Evolutionary conservation across 257 asterid species (phyloP).

Genomic region (Coffea canephora): DNA sequence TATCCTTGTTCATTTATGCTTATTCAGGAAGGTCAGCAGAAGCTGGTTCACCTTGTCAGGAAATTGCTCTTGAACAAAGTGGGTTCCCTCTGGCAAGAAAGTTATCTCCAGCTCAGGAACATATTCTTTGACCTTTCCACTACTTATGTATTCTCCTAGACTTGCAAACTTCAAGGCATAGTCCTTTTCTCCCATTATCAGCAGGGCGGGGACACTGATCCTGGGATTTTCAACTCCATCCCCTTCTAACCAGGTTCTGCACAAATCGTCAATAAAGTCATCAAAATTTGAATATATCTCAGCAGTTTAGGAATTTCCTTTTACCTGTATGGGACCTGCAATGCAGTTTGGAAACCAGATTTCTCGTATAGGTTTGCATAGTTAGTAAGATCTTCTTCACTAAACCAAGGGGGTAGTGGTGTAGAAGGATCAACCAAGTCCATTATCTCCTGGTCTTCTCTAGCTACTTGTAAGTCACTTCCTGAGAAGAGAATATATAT

Average conservation of each 20-base stretch:
- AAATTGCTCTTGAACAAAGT: constrained; percentile 51
- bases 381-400: constrained; percentile 32
- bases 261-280: background rate
- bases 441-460: constrained; percentile 56
- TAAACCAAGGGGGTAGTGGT: constrained; percentile 36
- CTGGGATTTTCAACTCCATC: constrained; percentile 23
- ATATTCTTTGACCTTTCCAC: constrained; percentile 38
- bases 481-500: constrained; percentile 55
- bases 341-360: constrained; percentile 39
- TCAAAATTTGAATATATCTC: background rate
- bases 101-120: constrained; percentile 40
- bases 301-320: background rate
- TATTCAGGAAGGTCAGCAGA: constrained; percentile 34
- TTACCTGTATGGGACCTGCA: constrained; percentile 43
- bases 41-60: constrained; percentile 40
- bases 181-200: constrained; percentile 55
- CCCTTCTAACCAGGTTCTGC: constrained; percentile 23
- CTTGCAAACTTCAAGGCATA: constrained; percentile 26
- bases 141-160: constrained; percentile 29
- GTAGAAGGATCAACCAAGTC: constrained; percentile 40
- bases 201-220: constrained; percentile 36
- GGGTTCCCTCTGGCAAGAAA: constrained; percentile 40
- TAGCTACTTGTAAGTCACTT: constrained; percentile 54
- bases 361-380: constrained; percentile 31
- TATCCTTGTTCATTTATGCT: background rate